Base-by-base conservation (phyloP, 169 alveolate genomes). In the Plasmodium inui region DNA sequence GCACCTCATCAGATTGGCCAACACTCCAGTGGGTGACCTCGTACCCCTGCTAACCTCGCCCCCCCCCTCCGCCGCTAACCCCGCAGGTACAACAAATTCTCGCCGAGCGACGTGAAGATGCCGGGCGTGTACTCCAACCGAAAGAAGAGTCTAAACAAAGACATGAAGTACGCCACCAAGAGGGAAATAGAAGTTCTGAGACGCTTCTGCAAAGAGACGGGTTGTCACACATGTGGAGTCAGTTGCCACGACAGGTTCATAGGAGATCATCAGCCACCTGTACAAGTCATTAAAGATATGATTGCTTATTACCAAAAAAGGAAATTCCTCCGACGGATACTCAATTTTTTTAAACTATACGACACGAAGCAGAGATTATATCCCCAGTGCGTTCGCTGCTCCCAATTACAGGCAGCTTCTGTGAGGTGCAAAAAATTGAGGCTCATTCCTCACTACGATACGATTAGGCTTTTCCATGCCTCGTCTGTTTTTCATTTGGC, bases 251-350 rank as follows among this genome's bases (percentile, higher is more conserved):
- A 88, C 17, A 26, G 71, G 34, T 88, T 88, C 46, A 88, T 88
- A 34, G 94, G 94, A 7, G 94, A 88, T 39, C 94, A 88, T 32
- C 94, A 88, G n/a, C 94, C 94, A 28, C 94, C 94, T 41, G 81
- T 88, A 46, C 94, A 88, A 78, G 82, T 79, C 1, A 67, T 88
- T 14, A 88, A 88, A 41, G 94, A 88, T 19, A 78, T 61, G 83
- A 28, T 88, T 3, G 73, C 78, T 3, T 88, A 88, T 19, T 88
- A 88, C 71, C 78, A 88, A 32, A 57, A 88, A 7, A 88, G 34
- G 44, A 88, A 78, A 37, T 3, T 76, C 32, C 76, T 55, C 1
- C 41, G 80, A 78, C 17, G n/a, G 26, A 32, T 88, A 32, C 30
- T 79, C n/a, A 88, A 88, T 78, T 32, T 88, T n/a, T 88, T 88